A percentile compares a stretch with the other conserved stretches of the same genome.
Evolutionary conservation across 805 yeast species (phyloP).

Genomic region (Wickerhamomyces subpelliculosus): DNA sequence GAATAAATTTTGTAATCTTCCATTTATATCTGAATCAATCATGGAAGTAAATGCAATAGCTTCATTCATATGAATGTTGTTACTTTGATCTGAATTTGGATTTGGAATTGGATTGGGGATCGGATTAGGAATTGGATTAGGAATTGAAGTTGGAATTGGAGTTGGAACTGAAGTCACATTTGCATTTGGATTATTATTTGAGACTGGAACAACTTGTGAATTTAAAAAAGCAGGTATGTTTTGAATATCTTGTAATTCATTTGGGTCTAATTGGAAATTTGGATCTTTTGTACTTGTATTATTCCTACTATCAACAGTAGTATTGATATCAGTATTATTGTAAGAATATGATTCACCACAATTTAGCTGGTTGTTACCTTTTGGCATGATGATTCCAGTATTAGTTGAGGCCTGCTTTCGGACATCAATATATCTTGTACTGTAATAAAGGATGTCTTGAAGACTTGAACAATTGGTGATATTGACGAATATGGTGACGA

Average conservation of each 20-base stretch:
- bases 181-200: no score
- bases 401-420: background rate
- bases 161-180: no score
- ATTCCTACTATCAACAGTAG: no score
- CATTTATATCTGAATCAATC: background rate
- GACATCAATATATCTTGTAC: background rate
- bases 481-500: no score
- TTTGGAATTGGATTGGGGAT: background rate
- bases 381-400: background rate
- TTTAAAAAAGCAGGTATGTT: no score
- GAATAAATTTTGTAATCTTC: background rate
- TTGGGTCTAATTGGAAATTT: background rate
- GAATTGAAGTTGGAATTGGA: background rate
- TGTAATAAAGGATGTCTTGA: background rate
- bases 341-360: no score
- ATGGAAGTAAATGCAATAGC: conserved; percentile 1
- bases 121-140: background rate
- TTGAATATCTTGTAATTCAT: background rate
- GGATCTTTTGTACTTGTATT: no score
- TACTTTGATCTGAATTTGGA: background rate
- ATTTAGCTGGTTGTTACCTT: no score
- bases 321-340: no score
- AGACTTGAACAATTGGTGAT: no score
- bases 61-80: background rate
- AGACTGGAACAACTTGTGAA: background rate